These are phyloP conservation scores for Pseudoneurospora amorphoporcata DNA, from an alignment of 495 filamentous ascomycete species.

Conservation along the genomic window DNA sequence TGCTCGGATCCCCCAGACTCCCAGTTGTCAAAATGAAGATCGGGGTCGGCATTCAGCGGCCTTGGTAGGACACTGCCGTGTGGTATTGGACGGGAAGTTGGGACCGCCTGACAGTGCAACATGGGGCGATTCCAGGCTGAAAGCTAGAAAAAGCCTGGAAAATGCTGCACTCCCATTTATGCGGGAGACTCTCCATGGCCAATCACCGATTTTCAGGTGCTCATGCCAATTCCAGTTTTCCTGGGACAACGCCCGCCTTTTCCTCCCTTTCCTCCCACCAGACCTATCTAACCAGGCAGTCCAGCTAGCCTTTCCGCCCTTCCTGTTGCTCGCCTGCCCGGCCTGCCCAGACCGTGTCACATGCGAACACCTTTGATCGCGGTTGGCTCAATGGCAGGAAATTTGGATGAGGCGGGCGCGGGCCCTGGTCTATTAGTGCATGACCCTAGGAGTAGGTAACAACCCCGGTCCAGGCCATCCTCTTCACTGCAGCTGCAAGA, in stretches of 20 bases:
- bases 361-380: not conserved
- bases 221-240: not conserved
- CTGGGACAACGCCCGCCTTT: not conserved
- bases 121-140: not conserved
- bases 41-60: not conserved
- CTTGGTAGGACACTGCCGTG: not conserved
- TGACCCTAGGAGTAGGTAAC: not conserved
- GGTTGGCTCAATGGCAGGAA: not conserved
- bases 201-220: not conserved
- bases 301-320: not conserved
- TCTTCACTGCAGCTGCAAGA: not conserved
- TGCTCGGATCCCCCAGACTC: not conserved
- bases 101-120: not conserved
- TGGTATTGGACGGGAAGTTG: not conserved
- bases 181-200: not conserved
- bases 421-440: not conserved
- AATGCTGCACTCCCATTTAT: not conserved
- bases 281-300: not conserved
- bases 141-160: not conserved
- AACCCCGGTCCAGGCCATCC: not conserved
- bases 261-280: not conserved
- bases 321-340: not conserved
- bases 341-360: not conserved
- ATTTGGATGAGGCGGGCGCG: not conserved
- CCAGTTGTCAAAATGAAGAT: not conserved